A percentile compares a stretch with the other conserved stretches of the same genome.
These are phyloP conservation scores for Debaryomyces subglobosus DNA, from an alignment of 1,139 yeast species.

Conservation along the genomic window DNA sequence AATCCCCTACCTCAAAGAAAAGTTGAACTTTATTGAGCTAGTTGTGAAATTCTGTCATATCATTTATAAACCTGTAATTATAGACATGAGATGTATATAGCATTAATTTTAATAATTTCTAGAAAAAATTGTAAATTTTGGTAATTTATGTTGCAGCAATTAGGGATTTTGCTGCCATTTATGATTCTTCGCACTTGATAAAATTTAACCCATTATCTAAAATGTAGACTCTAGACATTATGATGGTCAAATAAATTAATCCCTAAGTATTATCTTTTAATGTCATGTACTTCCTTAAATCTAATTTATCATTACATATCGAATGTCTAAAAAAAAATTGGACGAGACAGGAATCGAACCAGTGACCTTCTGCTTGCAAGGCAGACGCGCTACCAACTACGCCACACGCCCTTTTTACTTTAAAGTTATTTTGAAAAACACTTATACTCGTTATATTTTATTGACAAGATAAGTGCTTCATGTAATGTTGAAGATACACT, in stretches of 20 bases:
- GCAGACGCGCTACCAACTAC: slow-evolving; percentile 75
- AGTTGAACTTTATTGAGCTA: too few species aligned
- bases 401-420: slow-evolving; percentile 59
- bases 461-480: neutral
- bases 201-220: too few species aligned
- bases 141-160: neutral
- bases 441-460: neutral
- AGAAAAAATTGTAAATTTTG: neutral
- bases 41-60: too few species aligned
- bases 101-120: neutral
- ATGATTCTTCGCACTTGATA: too few species aligned
- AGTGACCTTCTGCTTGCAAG: slow-evolving; percentile 69
- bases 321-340: slow-evolving; percentile 44
- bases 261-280: too few species aligned
- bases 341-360: slow-evolving; percentile 72
- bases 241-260: too few species aligned
- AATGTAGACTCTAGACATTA: too few species aligned
- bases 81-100: neutral
- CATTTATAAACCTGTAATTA: too few species aligned
- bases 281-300: too few species aligned
- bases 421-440: neutral
- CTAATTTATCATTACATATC: too few species aligned
- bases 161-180: too few species aligned
- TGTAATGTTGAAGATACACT: neutral
- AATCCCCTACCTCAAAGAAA: neutral